These are phyloP conservation scores for Globisporangium nagaii DNA, from an alignment of 352 stramenopile species.

Conservation along the genomic window DNA sequence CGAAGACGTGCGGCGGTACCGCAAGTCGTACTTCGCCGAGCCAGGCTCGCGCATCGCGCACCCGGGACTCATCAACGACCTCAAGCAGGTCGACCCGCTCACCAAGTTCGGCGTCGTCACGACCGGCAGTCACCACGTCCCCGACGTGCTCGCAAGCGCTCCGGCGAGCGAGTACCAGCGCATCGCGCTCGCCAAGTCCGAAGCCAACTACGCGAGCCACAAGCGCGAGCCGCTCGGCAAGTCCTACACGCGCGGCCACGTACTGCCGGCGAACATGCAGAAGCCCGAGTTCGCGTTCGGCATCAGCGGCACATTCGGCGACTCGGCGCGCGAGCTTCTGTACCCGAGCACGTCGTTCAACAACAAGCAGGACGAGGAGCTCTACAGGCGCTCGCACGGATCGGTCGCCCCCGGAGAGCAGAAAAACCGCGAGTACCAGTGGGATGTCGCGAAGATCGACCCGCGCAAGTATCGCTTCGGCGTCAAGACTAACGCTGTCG, in stretches of 20 bases:
- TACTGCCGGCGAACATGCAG: conserved; percentile 49
- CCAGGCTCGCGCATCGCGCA: conserved; percentile 70
- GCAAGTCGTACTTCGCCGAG: conserved; percentile 83
- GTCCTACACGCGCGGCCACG: conserved; percentile 59
- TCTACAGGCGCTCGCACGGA: conserved; percentile 78
- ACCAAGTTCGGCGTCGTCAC: conserved; percentile 67
- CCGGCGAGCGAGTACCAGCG: conserved; percentile 55
- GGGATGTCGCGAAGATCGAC: conserved; percentile 63
- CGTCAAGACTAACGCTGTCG: conserved; percentile 29
- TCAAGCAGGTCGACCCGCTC: conserved; percentile 53
- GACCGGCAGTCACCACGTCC: conserved; percentile 62
- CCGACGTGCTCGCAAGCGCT: conserved; percentile 43
- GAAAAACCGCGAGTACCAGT: conserved; percentile 81
- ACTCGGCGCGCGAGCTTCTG: conserved; percentile 82
- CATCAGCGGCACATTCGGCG: conserved; percentile 57
- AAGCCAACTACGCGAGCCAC: conserved; percentile 74
- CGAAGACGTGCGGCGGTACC: conserved; percentile 65
- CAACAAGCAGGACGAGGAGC: conserved; percentile 47
- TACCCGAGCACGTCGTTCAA: conserved; percentile 63
- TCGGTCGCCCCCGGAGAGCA: conserved; percentile 80
- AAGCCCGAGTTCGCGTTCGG: conserved; percentile 59
- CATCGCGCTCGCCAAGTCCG: conserved; percentile 59
- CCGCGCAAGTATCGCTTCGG: conserved; percentile 70
- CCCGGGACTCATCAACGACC: conserved; percentile 72
- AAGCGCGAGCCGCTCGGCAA: conserved; percentile 78